Conservation (phyloP, 2,329 filamentous ascomycete genomes). For the Fusarium aywerte region DNA sequence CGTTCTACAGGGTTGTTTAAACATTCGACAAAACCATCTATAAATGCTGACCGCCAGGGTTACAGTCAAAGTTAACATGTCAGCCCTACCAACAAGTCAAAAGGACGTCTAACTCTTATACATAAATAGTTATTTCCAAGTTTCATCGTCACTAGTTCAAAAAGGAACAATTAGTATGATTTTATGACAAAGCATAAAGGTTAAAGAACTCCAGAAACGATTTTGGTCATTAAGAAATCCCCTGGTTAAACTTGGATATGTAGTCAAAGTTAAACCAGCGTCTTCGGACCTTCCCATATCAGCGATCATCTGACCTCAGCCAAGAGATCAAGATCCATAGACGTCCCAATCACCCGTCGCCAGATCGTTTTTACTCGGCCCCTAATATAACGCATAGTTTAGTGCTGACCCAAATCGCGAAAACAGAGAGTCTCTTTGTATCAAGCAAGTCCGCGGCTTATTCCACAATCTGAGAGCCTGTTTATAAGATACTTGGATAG, state of each 20-base stretch:
- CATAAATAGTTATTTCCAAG: background rate
- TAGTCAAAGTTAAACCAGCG: background rate
- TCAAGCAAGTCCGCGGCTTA: background rate
- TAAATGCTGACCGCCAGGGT: slow-evolving; percentile 22
- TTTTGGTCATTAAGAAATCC: too few relatives aligned
- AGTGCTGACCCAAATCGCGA: slow-evolving; percentile 20
- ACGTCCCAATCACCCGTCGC: slow-evolving; percentile 15
- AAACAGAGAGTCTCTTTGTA: background rate
- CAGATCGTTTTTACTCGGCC: slow-evolving; percentile 8
- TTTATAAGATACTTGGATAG: background rate
- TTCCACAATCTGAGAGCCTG: background rate
- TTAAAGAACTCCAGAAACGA: too few relatives aligned
- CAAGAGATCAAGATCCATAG: background rate
- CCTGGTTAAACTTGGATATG: too few relatives aligned
- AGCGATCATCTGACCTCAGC: slow-evolving; percentile 20
- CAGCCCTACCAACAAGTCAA: slow-evolving; percentile 6
- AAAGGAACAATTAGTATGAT: too few relatives aligned
- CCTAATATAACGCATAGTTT: background rate
- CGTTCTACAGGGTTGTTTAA: background rate
- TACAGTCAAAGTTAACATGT: background rate
- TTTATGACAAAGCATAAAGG: too few relatives aligned
- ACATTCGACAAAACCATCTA: background rate
- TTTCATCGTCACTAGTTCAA: too few relatives aligned
- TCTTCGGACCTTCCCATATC: background rate
- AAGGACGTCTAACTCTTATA: background rate